Base-by-base conservation (phyloP, 805 yeast genomes). In the Kodamaea hsintzibuensis region DNA sequence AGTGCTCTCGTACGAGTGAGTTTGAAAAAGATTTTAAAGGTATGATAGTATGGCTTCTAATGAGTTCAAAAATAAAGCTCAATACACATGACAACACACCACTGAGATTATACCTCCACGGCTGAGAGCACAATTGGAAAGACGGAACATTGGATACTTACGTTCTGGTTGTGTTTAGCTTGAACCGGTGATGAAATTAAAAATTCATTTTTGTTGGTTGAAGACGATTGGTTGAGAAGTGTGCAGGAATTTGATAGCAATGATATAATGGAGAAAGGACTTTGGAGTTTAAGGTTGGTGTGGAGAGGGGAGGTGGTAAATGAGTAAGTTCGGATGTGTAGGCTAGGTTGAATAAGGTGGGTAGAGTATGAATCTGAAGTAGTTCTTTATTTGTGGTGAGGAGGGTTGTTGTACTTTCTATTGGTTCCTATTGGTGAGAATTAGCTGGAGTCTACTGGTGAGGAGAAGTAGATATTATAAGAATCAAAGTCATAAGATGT, bases 1-100 rank as follows among this genome's bases (percentile, higher is more conserved):
- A 38, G 38, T 50, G 49, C 12, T 40, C 45, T 43, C 37, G 47
- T 25, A 40, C 44, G 44, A 40, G 13, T 40, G 42, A 10, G n/a
- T n/a, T n/a, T n/a, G n/a, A n/a, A n/a, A n/a, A n/a, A n/a, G n/a
- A n/a, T n/a, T n/a, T n/a, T n/a, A 14, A 14, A 18, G 3, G 42
- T 10, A 39, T 18, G 18, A 18, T 8, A 16, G 9, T n/a, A 7
- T 40, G 44, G 7, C 39, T 37, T 37, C 25, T 22, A 22, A 22
- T 22, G 25, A 6, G 6, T 22, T 6, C 6, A 22, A 22, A 22
- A 22, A 22, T 22, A 22, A 4, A 22, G 25, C 25, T 22, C 25
- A 22, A 22, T 22, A 22, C 6, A 22, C 6, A 22, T 22, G 6
- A 3, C 35, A 8, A 12, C 35, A 12, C 4, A 8, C 3, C 10